Percentiles rank a stretch among this genome's conserved stretches.
Conservation (phyloP, 805 yeast genomes). For the Starmerella apicola region DNA sequence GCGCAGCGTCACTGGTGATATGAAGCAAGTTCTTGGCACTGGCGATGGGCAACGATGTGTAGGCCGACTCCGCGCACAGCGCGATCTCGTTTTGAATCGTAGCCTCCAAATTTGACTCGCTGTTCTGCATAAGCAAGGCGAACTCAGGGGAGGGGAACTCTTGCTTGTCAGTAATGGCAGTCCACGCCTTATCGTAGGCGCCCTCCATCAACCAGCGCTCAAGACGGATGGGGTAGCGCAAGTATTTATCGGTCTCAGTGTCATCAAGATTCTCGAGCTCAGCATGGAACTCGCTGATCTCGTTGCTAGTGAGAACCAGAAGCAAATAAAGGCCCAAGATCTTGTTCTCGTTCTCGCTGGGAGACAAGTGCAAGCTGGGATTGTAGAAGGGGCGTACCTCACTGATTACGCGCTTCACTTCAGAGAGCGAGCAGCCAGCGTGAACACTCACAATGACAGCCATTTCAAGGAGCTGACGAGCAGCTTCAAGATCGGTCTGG, state of each 20-base stretch:
- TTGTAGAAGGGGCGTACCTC: slow-evolving; percentile 71
- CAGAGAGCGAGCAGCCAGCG: slow-evolving; percentile 39
- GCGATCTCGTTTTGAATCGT: slow-evolving; percentile 84
- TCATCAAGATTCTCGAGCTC: slow-evolving; percentile 64
- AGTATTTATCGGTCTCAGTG: slow-evolving; percentile 54
- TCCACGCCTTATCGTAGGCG: slow-evolving; percentile 84
- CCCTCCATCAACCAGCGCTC: slow-evolving; percentile 96
- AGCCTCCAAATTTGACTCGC: slow-evolving; percentile 35
- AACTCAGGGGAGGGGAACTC: slow-evolving; percentile 55
- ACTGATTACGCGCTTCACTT: slow-evolving; percentile 59
- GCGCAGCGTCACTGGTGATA: slow-evolving; percentile 44
- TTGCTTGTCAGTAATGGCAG: slow-evolving; percentile 45
- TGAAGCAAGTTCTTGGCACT: slow-evolving; percentile 75
- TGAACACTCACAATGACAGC: slow-evolving; percentile 76
- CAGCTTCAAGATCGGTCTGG: slow-evolving; percentile 53
- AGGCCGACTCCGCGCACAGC: slow-evolving; percentile 67
- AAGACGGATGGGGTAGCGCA: slow-evolving; percentile 74
- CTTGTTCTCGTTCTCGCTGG: slow-evolving; percentile 54
- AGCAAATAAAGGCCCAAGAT: slow-evolving; percentile 65
- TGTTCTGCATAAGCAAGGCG: slow-evolving; percentile 57
- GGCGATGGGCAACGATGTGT: slow-evolving; percentile 59
- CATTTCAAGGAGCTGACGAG: slow-evolving; percentile 74
- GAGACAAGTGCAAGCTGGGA: slow-evolving; percentile 29
- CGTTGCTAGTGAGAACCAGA: slow-evolving; percentile 67
- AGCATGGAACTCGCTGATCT: slow-evolving; percentile 77